Conservation (phyloP, 2,329 filamentous ascomycete genomes). For the Colletotrichum musae region DNA sequence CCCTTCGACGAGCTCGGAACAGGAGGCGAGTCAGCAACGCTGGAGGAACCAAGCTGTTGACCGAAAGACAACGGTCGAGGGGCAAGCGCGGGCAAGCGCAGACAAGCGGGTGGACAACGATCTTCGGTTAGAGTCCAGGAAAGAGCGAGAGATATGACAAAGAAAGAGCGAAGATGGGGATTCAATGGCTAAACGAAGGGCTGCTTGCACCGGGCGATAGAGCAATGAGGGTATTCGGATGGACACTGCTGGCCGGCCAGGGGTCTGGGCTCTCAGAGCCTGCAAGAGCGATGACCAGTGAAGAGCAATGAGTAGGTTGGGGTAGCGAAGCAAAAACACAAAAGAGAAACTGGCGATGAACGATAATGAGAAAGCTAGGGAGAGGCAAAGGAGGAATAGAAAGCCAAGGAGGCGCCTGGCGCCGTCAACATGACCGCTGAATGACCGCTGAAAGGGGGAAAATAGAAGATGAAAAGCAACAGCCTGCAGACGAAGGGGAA, state of each 20-base stretch:
- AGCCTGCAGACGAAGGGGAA: background rate
- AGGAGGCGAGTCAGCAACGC: constrained; percentile 18
- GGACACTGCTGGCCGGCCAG: no score
- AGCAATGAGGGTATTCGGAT: no score
- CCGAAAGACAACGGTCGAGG: constrained; percentile 5
- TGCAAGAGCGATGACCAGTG: background rate
- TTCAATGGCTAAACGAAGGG: no score
- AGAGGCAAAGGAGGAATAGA: constrained; percentile 3
- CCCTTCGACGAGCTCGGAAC: constrained; percentile 6
- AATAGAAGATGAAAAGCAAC: background rate
- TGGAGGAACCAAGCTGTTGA: constrained; percentile 20
- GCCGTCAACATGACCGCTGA: constrained; percentile 35
- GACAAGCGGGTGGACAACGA: background rate
- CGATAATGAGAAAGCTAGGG: background rate
- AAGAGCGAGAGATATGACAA: no score
- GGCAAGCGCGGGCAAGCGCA: constrained; percentile 11
- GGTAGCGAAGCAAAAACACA: background rate
- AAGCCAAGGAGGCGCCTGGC: constrained; percentile 23
- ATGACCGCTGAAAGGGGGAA: constrained; percentile 23
- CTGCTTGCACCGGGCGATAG: no score
- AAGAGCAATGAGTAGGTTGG: background rate
- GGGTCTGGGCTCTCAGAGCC: no score
- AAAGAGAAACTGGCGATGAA: background rate
- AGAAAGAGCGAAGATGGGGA: no score
- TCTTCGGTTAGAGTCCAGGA: no score